Conservation (phyloP, 306 rosid species). For the Malus orientalis region DNA sequence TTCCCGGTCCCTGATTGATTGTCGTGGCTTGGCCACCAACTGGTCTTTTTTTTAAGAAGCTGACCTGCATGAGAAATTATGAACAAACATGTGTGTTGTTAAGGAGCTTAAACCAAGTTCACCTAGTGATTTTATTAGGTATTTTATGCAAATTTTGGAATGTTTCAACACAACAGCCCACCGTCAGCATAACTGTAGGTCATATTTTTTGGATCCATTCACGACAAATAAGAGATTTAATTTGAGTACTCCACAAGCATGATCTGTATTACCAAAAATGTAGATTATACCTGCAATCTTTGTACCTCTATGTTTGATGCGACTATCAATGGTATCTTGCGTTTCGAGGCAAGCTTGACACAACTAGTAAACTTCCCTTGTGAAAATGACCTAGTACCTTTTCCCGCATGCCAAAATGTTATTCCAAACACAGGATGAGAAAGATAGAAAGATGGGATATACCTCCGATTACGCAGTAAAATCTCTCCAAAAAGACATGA, state of each 20-base stretch:
- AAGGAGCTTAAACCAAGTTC: neutral
- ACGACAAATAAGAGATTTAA: neutral
- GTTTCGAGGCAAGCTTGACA: too few species aligned
- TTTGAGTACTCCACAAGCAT: neutral
- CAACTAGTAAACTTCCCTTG: neutral
- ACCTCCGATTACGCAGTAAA: too few species aligned
- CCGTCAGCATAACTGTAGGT: neutral
- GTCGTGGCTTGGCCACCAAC: too few species aligned
- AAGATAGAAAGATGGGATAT: too few species aligned
- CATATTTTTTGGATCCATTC: neutral
- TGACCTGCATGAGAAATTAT: slow-evolving; percentile 41
- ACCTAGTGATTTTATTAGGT: neutral
- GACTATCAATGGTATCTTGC: neutral
- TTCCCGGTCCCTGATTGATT: too few species aligned
- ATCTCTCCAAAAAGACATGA: too few species aligned
- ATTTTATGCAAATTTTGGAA: neutral
- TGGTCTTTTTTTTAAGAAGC: neutral
- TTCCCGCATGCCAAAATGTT: neutral
- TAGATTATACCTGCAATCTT: neutral
- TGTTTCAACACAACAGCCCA: too few species aligned
- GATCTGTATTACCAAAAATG: neutral
- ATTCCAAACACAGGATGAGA: too few species aligned
- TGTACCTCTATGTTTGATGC: neutral
- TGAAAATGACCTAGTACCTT: neutral
- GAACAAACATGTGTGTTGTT: neutral